Base-by-base conservation (phyloP, 176 grass and related monocot genomes). In the Ananas comosus region DNA sequence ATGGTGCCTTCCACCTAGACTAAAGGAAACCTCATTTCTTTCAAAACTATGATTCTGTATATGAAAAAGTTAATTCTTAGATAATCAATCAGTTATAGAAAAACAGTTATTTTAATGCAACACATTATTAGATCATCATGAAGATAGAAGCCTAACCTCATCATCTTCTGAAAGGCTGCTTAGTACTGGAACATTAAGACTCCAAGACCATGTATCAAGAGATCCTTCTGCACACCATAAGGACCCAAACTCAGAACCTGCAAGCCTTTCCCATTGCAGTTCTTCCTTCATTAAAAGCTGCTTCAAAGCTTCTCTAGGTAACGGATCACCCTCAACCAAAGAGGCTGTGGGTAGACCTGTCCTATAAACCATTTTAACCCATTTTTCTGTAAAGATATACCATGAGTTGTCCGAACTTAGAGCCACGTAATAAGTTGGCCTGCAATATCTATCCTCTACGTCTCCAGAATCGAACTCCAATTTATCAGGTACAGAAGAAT, bases 381-480 rank as follows among this genome's bases (percentile, higher is more conserved):
- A 92, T 85, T 90, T 97, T 70, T 97, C 93, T 53, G 93, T 90
- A 79, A 97, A 97, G 58, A 97, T 64, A 89, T 92, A 97, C 93
- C 93, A 97, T 64, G 89, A 83, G 74, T 97, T 97, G 78, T 97
- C 93, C 68, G 93, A 97, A 97, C 93, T 92, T 74, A 97, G 78
- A 75, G 93, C 93, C 24, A 97, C 49, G 10, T 97, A 92, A 64
- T 92, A 92, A 74, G 78, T 78, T 78, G 74, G 86, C 28, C 49
- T 63, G 12, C 75, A 47, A 51, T 64, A 42, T 42, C 4, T 74
- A 69, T 85, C 68, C 22, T 72, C 24, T 49, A 54, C 77, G 58
- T 79, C 76, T 63, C 25, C 76, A 11, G 42, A 75, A 80, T 89
- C 81, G 68, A 51, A 64, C 65, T 77, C 80, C 59, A 25, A 66